Conservation (phyloP, 2,329 filamentous ascomycete species). For the Trichoderma pleuroti region DNA sequence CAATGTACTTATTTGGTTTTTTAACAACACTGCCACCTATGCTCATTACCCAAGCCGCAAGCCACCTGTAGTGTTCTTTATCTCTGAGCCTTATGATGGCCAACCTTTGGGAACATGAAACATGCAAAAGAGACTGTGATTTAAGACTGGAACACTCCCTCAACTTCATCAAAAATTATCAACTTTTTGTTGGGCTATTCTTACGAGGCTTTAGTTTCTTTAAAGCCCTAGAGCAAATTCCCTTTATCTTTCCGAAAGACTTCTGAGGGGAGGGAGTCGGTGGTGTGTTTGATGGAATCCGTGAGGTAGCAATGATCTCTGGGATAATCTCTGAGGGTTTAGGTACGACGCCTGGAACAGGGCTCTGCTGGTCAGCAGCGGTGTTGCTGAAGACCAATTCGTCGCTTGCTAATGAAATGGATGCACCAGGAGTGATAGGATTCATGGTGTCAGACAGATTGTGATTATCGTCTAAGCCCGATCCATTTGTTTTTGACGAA, state of each 20-base stretch:
- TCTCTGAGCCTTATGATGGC: no score
- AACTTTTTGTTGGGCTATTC: no score
- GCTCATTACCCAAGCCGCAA: no score
- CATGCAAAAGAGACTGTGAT: no score
- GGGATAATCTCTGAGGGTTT: not conserved
- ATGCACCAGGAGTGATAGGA: not conserved
- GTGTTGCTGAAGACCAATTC: not conserved
- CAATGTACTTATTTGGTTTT: no score
- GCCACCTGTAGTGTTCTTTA: no score
- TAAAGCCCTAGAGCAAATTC: not conserved
- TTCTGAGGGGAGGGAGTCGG: not conserved
- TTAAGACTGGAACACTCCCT: no score
- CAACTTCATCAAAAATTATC: no score
- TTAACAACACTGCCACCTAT: no score
- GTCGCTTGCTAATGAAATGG: not conserved
- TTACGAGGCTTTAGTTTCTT: not conserved
- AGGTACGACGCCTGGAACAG: no score
- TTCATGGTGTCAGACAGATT: not conserved
- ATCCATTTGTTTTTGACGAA: not conserved
- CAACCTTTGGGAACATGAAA: no score
- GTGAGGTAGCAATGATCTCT: not conserved
- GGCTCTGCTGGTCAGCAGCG: not conserved
- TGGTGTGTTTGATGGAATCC: not conserved
- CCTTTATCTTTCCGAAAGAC: not conserved
- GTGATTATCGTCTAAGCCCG: not conserved